Evolutionary conservation across 1,284 basidiomycete genomes (phyloP).

Genomic region (Heterobasidion parviporum): DNA sequence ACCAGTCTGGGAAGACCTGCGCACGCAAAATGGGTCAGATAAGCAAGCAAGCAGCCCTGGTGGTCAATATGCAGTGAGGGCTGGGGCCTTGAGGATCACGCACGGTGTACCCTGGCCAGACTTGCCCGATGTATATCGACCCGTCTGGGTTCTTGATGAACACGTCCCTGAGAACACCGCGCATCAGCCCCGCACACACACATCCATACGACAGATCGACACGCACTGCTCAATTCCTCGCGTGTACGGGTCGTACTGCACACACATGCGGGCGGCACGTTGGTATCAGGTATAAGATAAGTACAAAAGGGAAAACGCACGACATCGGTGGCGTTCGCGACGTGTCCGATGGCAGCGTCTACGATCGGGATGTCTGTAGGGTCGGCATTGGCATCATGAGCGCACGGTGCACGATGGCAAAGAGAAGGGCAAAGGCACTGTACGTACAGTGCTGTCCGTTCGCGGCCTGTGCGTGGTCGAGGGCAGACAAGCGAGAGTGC

Average conservation of each 20-base stretch:
- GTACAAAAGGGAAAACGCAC: conserved; percentile 19
- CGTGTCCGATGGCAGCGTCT: conserved; percentile 26
- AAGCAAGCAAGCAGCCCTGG: no score
- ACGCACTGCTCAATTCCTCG: conserved; percentile 32
- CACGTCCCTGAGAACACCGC: conserved; percentile 31
- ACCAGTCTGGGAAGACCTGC: conserved; percentile 62
- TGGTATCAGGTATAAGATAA: neutral
- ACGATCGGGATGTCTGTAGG: conserved; percentile 36
- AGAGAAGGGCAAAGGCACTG: no score
- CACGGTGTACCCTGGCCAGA: conserved; percentile 50
- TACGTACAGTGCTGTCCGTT: conserved; percentile 30
- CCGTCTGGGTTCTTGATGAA: conserved; percentile 65
- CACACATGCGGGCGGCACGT: neutral
- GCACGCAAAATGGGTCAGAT: neutral
- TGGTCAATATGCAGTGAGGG: neutral
- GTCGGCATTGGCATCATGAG: conserved; percentile 16
- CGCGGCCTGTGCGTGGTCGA: conserved; percentile 14
- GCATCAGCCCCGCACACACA: neutral
- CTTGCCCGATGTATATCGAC: conserved; percentile 58
- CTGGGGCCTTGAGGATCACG: neutral
- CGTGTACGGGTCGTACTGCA: conserved; percentile 38
- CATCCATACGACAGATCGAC: neutral
- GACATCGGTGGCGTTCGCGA: conserved; percentile 31
- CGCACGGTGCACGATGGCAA: neutral
- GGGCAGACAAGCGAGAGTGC: neutral